Conservation (phyloP, 2,329 filamentous ascomycete genomes). For the Pezicula rhizophila region DNA sequence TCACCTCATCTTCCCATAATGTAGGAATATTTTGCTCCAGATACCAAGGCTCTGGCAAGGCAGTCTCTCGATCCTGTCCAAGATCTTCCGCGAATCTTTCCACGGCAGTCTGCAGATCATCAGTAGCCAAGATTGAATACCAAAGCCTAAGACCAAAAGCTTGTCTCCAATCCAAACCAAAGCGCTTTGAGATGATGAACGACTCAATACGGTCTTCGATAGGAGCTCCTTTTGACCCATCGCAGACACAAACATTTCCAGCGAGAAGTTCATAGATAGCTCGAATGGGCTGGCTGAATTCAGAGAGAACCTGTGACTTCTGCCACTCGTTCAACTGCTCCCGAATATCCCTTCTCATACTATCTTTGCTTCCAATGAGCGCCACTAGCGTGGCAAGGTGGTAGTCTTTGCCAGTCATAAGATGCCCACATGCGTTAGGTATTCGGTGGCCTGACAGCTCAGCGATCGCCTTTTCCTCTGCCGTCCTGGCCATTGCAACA, state of each 20-base stretch:
- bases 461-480: slow-evolving; percentile 79
- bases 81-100: slow-evolving; percentile 69
- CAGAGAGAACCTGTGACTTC: slow-evolving; percentile 74
- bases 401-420: slow-evolving; percentile 71
- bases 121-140: slow-evolving; percentile 68
- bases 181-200: slow-evolving; percentile 78
- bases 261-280: slow-evolving; percentile 85
- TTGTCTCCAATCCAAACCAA: slow-evolving; percentile 87
- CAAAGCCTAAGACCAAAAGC: slow-evolving; percentile 87
- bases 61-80: slow-evolving; percentile 59
- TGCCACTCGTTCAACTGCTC: slow-evolving; percentile 82
- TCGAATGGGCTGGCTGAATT: slow-evolving; percentile 78
- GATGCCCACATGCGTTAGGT: slow-evolving; percentile 72
- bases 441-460: slow-evolving; percentile 74
- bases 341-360: slow-evolving; percentile 66
- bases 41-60: slow-evolving; percentile 68
- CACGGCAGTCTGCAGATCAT: slow-evolving; percentile 68
- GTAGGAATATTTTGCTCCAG: slow-evolving; percentile 50
- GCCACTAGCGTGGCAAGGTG: slow-evolving; percentile 80
- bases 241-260: slow-evolving; percentile 78
- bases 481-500: slow-evolving; percentile 52
- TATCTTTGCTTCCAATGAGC: slow-evolving; percentile 69
- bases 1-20: slow-evolving; percentile 55
- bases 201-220: slow-evolving; percentile 74
- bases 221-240: slow-evolving; percentile 67